These are phyloP conservation scores for Hypoxylon sp. DNA, from an alignment of 2,329 filamentous ascomycete species.

Conservation along the genomic window DNA sequence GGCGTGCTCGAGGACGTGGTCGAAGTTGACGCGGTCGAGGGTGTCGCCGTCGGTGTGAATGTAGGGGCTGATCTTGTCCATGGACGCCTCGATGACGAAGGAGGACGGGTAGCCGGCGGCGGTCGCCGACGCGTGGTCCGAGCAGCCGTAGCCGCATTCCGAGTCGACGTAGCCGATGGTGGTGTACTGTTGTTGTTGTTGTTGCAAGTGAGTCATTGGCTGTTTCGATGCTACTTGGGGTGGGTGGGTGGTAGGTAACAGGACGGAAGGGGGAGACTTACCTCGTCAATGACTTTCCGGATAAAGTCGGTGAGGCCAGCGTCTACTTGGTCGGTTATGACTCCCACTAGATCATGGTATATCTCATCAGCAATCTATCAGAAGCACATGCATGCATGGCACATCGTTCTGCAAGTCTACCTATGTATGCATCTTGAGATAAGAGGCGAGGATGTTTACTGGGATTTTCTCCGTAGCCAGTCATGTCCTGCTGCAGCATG, in stretches of 20 bases:
- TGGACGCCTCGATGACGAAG: constrained; percentile 69
- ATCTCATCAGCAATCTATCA: constrained; percentile 10
- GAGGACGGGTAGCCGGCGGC: constrained; percentile 72
- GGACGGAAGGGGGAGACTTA: constrained; percentile 28
- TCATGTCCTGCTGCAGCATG: constrained; percentile 58
- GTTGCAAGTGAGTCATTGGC: neutral
- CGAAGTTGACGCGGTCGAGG: constrained; percentile 72
- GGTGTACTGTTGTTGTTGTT: constrained; percentile 44
- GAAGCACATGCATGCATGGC: too few species aligned
- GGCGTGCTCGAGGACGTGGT: constrained; percentile 72
- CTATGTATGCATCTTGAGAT: neutral
- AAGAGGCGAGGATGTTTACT: constrained; percentile 16
- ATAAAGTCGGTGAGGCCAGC: constrained; percentile 49
- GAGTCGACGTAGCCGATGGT: constrained; percentile 55
- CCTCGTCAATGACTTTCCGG: constrained; percentile 48
- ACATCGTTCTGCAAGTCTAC: too few species aligned
- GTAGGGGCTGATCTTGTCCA: constrained; percentile 69
- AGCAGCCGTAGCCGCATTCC: constrained; percentile 66
- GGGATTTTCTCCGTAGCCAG: constrained; percentile 48
- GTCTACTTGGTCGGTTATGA: constrained; percentile 54
- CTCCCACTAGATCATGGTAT: constrained; percentile 44
- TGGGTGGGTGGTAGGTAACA: neutral
- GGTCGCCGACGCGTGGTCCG: constrained; percentile 73
- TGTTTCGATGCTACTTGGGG: neutral
- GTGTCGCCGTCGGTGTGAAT: constrained; percentile 79